Evolutionary conservation across 139 green algal species (phyloP), one percentile per base, ranked within the genome.

Genomic region (Nannochloris sp.): DNA sequence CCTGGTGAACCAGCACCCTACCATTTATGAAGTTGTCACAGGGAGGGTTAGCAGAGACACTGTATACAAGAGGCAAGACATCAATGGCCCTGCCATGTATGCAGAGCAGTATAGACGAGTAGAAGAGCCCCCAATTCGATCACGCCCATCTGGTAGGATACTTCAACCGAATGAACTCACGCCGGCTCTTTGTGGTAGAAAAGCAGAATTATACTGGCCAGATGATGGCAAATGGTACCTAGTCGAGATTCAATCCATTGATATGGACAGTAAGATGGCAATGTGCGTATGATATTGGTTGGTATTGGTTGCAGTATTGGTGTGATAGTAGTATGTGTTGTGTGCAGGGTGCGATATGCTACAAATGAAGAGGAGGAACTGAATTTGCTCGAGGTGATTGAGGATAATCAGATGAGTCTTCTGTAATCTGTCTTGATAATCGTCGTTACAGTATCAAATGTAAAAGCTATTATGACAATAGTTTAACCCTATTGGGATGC

Each of bases 131-230:
- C n/a, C 40, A 23, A 59, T 49, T 45, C 36, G 45, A 58, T 69
- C 80, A 14, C 61, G 77, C 48, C 63, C 75, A 16, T 79, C 68
- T 10, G 79, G 79, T 16, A 66, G 80, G 25, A 56, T 82, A 33
- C 56, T 86, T 3, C 73, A 56, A 3, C 29, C 44, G 20, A 17
- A 14, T 3, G 87, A 94, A 43, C 64, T 92, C 16, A 74, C 61
- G 0, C 72, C 71, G 2, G 48, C 64, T 12, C 67, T 94, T 11
- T 75, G 76, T 50, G 86, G 87, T 20, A 68, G 84, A 53, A 77
- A 87, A 65, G 84, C 84, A 29, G 85, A 94, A 85, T 73, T 96
- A 25, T 93, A 87, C 66, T 96, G 89, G 89, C 89, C 89, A 2
- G 89, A 95, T 63, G 87, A 96, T 74, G 70, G 71, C 10, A 75